These are phyloP conservation scores for Extremus antarcticus DNA, from an alignment of 495 filamentous ascomycete species.

Conservation along the genomic window DNA sequence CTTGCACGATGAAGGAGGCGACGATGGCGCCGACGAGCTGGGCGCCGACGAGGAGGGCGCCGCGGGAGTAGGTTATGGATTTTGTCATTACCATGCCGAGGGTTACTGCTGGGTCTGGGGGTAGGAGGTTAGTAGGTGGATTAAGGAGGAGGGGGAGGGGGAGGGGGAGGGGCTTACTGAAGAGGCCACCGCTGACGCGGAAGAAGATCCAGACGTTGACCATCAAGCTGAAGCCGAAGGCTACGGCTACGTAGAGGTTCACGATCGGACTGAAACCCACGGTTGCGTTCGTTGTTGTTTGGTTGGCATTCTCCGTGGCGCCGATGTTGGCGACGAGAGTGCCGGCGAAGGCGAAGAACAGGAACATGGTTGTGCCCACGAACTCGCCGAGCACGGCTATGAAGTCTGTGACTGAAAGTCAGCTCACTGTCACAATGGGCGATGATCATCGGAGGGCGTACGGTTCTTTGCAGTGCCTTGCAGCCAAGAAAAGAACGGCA, in stretches of 20 bases:
- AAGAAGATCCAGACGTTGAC: constrained; percentile 85
- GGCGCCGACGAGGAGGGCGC: constrained; percentile 38
- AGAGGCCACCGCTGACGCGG: constrained; percentile 65
- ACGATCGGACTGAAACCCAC: constrained; percentile 26
- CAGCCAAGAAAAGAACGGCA: constrained; percentile 6
- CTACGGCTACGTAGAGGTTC: constrained; percentile 59
- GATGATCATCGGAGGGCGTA: background rate
- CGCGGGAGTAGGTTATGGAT: constrained; percentile 42
- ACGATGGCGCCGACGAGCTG: constrained; percentile 51
- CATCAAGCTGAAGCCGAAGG: constrained; percentile 63
- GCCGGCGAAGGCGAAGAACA: constrained; percentile 71
- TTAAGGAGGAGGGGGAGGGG: background rate
- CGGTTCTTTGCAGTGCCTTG: constrained; percentile 9
- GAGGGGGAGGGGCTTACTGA: constrained; percentile 33
- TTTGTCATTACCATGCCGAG: constrained; percentile 30
- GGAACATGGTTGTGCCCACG: constrained; percentile 71
- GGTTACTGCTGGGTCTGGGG: constrained; percentile 49
- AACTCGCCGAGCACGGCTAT: constrained; percentile 60
- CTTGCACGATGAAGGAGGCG: constrained; percentile 49
- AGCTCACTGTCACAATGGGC: background rate
- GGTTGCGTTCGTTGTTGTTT: constrained; percentile 1
- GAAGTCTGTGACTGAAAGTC: constrained; percentile 28
- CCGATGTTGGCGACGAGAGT: constrained; percentile 58
- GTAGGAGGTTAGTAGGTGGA: background rate
- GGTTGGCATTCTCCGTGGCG: constrained; percentile 22